A percentile compares a stretch with the other conserved stretches of the same genome.
Evolutionary conservation across 306 rosid genomes (phyloP).

Genomic region (Bauhinia variegata): DNA sequence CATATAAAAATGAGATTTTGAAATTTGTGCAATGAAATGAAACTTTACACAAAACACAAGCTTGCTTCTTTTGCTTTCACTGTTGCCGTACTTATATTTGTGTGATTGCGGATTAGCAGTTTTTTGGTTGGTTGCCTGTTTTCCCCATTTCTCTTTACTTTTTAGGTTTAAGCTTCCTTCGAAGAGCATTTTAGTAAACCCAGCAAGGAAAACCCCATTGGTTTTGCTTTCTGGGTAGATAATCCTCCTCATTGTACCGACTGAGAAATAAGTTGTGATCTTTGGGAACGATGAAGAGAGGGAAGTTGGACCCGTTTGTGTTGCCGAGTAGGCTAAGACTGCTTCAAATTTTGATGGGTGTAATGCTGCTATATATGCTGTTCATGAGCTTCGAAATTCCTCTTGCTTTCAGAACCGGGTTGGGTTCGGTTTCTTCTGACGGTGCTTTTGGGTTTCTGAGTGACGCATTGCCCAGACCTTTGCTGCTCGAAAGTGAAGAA

Average conservation of each 20-base stretch:
- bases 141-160: conserved; percentile 18
- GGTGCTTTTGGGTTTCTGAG: conserved; percentile 43
- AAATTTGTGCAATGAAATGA: conserved; percentile 2
- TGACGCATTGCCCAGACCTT: conserved; percentile 57
- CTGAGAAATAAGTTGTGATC: conserved; percentile 9
- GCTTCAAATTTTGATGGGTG: conserved; percentile 68
- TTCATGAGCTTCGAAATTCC: conserved; percentile 86
- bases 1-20: not conserved
- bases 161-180: conserved; percentile 42
- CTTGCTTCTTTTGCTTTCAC: not conserved
- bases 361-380: conserved; percentile 62
- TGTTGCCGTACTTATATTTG: conserved; percentile 21
- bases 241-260: conserved; percentile 13
- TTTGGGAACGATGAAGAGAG: conserved; percentile 64
- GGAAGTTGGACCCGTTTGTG: conserved; percentile 55
- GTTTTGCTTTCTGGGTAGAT: conserved; percentile 6
- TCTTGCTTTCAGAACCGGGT: conserved; percentile 52
- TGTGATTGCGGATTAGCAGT: conserved; percentile 22
- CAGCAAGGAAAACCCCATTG: conserved; percentile 13
- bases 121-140: not conserved
- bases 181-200: conserved; percentile 15
- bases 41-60: conserved; percentile 15
- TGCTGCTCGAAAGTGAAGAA: conserved; percentile 39
- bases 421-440: conserved; percentile 49
- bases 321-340: conserved; percentile 60